phyloP scores from a whole-genome alignment of 768 basidiomycete species.

The Suillus discolor region DNA sequence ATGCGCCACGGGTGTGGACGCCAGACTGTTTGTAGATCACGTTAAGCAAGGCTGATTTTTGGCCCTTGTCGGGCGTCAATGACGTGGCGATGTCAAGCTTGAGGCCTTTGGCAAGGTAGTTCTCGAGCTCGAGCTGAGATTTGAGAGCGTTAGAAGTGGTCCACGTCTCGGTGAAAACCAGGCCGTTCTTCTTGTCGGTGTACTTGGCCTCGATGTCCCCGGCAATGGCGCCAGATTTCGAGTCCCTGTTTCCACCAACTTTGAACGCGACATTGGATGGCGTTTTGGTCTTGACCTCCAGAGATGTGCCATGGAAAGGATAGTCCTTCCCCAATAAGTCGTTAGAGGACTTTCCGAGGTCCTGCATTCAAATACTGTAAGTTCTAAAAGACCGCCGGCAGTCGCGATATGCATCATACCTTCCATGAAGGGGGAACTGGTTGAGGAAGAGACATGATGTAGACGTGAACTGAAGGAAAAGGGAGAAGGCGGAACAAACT shows the following conservation, averaged over 20 bases:
- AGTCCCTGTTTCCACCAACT: slow-evolving; percentile 82
- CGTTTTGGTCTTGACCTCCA: slow-evolving; percentile 89
- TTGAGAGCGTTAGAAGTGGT: slow-evolving; percentile 92
- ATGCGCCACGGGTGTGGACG: slow-evolving; percentile 85
- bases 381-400: slow-evolving; percentile 4
- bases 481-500: slow-evolving; percentile 6
- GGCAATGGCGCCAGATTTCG: slow-evolving; percentile 69
- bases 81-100: slow-evolving; percentile 90
- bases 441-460: slow-evolving; percentile 86
- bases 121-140: slow-evolving; percentile 92
- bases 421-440: slow-evolving; percentile 98
- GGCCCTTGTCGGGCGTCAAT: slow-evolving; percentile 84
- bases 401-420: slow-evolving; percentile 44
- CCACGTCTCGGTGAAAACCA: slow-evolving; percentile 95
- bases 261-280: slow-evolving; percentile 93
- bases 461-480: slow-evolving; percentile 30
- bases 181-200: slow-evolving; percentile 86
- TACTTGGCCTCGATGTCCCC: slow-evolving; percentile 98
- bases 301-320: slow-evolving; percentile 68
- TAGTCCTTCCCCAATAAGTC: slow-evolving; percentile 95
- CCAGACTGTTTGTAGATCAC: slow-evolving; percentile 95
- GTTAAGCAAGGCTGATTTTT: slow-evolving; percentile 82
- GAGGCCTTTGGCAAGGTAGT: slow-evolving; percentile 96
- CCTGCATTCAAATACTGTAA: slow-evolving; percentile 45
- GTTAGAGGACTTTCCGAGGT: slow-evolving; percentile 96